Conservation (phyloP, 805 yeast species). For the Wickerhamomyces sydowiorum region DNA sequence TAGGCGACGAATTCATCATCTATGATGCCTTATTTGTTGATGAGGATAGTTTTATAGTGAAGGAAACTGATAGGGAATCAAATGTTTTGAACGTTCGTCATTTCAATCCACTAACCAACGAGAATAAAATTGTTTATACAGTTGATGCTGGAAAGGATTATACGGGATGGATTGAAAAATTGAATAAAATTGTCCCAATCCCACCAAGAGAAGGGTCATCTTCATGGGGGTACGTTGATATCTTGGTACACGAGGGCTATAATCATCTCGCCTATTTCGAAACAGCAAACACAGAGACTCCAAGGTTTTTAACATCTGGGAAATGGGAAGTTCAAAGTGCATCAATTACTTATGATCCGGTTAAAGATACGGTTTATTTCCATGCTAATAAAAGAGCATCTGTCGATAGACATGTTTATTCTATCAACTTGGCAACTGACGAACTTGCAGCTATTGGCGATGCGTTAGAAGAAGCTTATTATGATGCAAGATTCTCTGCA, state of each 20-base stretch:
- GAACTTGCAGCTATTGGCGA: slow-evolving; percentile 40
- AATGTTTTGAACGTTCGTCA: slow-evolving; percentile 52
- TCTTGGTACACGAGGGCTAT: slow-evolving; percentile 56
- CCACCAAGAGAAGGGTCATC: slow-evolving; percentile 38
- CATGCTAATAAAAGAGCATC: slow-evolving; percentile 62
- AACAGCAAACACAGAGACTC: slow-evolving; percentile 50
- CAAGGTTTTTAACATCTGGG: slow-evolving; percentile 63
- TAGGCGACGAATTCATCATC: slow-evolving; percentile 45
- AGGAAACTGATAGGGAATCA: slow-evolving; percentile 62
- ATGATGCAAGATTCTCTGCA: slow-evolving; percentile 62
- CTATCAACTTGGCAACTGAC: slow-evolving; percentile 20
- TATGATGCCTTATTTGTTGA: slow-evolving; percentile 70
- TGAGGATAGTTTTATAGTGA: slow-evolving; percentile 39
- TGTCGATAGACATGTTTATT: slow-evolving; percentile 18
- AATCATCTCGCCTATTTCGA: slow-evolving; percentile 80
- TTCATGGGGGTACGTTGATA: slow-evolving; percentile 71
- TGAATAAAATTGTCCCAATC: slow-evolving; percentile 44
- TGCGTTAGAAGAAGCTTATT: slow-evolving; percentile 52
- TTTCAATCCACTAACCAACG: slow-evolving; percentile 27
- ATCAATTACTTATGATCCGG: slow-evolving; percentile 51
- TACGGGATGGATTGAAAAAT: slow-evolving; percentile 74
- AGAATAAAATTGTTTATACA: slow-evolving; percentile 36
- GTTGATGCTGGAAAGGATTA: slow-evolving; percentile 37
- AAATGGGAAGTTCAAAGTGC: slow-evolving; percentile 83
- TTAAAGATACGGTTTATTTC: slow-evolving; percentile 45